These are phyloP conservation scores for Forsythia suspensa DNA, from an alignment of 257 asterid genomes.

Conservation along the genomic window DNA sequence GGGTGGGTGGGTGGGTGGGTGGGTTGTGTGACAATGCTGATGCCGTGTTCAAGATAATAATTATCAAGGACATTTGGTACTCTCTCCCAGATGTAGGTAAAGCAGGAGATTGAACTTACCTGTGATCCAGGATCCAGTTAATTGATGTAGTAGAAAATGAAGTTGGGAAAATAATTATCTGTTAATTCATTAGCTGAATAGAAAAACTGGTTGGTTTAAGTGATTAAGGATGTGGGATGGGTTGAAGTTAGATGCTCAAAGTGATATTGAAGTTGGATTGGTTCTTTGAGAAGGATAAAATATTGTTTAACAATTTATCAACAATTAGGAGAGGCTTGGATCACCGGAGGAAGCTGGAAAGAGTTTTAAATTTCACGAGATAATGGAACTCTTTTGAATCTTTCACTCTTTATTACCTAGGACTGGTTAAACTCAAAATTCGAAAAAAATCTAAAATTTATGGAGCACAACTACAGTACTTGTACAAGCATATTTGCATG, in stretches of 20 bases:
- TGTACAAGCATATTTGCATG: not conserved
- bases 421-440: not conserved
- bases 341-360: not conserved
- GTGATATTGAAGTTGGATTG: not conserved
- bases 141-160: not conserved
- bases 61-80: not conserved
- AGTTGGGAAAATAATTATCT: not conserved
- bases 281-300: not conserved
- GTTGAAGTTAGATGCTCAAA: not conserved
- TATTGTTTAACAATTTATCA: not conserved
- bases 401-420: not conserved
- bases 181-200: not conserved
- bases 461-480: not conserved
- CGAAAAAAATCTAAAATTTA: not conserved
- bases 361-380: not conserved
- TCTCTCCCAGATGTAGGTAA: not conserved
- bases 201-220: not conserved
- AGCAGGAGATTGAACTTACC: not conserved
- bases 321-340: not conserved
- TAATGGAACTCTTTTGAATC: not conserved
- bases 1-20: not conserved
- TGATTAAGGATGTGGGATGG: not conserved
- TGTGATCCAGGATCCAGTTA: not conserved
- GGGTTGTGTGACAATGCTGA: not conserved
- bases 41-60: not conserved